phyloP scores from a whole-genome alignment of 140 eudicot species.

The Oenanthe javanica region DNA sequence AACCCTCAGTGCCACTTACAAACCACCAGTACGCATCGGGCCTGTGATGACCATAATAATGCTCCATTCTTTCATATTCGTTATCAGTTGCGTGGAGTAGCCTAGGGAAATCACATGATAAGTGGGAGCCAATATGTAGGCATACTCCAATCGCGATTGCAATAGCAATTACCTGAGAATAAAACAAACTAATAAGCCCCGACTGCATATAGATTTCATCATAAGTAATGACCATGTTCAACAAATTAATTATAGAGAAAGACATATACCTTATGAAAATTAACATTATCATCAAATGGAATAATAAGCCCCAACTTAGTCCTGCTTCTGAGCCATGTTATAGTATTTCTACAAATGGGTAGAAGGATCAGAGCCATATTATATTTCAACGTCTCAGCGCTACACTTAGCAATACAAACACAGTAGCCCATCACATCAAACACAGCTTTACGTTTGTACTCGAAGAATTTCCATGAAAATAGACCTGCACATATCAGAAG shows the following conservation, averaged over 20 bases:
- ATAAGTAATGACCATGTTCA: too few species aligned
- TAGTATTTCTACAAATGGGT: constrained; percentile 38
- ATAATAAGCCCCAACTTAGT: constrained; percentile 22
- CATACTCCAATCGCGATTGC: constrained; percentile 28
- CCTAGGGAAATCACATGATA: constrained; percentile 48
- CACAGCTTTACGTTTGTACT: constrained; percentile 30
- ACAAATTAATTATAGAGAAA: background rate
- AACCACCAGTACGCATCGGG: constrained; percentile 40
- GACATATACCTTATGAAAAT: constrained; percentile 31
- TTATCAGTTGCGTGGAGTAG: constrained; percentile 31
- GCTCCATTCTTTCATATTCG: constrained; percentile 35
- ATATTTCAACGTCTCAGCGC: constrained; percentile 38
- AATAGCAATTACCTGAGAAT: constrained; percentile 23
- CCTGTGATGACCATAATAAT: constrained; percentile 27
- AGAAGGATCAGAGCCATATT: constrained; percentile 45
- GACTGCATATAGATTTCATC: too few species aligned
- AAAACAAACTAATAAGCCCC: too few species aligned
- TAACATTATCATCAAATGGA: constrained; percentile 42
- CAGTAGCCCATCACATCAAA: constrained; percentile 38
- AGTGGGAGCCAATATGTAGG: constrained; percentile 22
- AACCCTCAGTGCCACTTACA: constrained; percentile 39
- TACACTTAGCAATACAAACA: constrained; percentile 32
- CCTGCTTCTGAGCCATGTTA: constrained; percentile 36
- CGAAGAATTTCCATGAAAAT: constrained; percentile 30
- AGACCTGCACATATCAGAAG: constrained; percentile 16